These are phyloP conservation scores for Ustilago nuda DNA, from an alignment of 1,284 basidiomycete species.

Conservation along the genomic window DNA sequence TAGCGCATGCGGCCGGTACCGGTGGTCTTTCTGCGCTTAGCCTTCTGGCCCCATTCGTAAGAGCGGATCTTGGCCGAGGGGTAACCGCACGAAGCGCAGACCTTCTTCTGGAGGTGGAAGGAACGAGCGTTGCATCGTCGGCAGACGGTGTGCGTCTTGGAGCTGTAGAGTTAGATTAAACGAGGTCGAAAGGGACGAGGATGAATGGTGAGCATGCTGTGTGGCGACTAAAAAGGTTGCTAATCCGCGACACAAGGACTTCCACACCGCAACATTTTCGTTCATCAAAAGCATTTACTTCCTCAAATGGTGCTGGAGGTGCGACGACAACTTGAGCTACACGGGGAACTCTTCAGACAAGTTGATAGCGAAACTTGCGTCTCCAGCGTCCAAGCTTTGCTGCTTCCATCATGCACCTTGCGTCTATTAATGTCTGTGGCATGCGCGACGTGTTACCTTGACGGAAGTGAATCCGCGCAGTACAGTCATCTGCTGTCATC, in stretches of 20 bases:
- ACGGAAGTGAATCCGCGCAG: no score
- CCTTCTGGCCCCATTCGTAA: slow-evolving; percentile 98
- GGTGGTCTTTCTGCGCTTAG: slow-evolving; percentile 97
- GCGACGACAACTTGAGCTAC: no score
- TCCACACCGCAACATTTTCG: slow-evolving; percentile 6
- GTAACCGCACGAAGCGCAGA: slow-evolving; percentile 95
- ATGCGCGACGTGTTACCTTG: no score
- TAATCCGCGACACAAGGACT: background rate
- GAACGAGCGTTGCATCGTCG: slow-evolving; percentile 90
- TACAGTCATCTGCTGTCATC: no score
- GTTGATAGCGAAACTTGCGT: no score
- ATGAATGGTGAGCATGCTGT: slow-evolving; percentile 27
- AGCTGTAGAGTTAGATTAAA: slow-evolving; percentile 73
- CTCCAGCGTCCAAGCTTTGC: no score
- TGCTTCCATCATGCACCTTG: no score
- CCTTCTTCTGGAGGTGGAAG: slow-evolving; percentile 98
- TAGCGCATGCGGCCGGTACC: slow-evolving; percentile 96
- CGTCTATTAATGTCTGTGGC: no score
- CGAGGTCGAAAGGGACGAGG: background rate
- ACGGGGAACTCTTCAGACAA: no score
- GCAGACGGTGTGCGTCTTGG: slow-evolving; percentile 88
- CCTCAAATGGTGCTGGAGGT: background rate
- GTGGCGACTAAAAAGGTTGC: background rate
- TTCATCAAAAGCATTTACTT: background rate
- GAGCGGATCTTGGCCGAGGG: slow-evolving; percentile 94